Conservation (phyloP, 306 rosid species). For the Prunus mira region DNA sequence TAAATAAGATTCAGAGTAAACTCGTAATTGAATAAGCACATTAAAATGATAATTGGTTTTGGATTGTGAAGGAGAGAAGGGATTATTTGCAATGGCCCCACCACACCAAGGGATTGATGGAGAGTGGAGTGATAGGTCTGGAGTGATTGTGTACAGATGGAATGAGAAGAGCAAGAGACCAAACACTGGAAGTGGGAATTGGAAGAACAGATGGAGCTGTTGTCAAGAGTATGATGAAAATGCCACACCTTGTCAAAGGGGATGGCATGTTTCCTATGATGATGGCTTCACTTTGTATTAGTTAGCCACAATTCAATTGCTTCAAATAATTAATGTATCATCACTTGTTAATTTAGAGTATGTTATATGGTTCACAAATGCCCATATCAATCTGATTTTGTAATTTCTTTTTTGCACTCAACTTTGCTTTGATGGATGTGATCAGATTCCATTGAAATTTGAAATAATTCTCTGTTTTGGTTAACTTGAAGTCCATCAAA, state of each 20-base stretch:
- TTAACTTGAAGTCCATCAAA: too few relatives aligned
- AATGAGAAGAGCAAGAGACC: conserved; percentile 63
- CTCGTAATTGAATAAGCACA: too few relatives aligned
- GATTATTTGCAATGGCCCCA: conserved; percentile 59
- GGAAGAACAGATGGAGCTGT: conserved; percentile 81
- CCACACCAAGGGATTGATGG: conserved; percentile 94
- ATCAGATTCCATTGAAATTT: too few relatives aligned
- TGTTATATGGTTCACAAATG: neutral
- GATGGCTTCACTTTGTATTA: conserved; percentile 68
- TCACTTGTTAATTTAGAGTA: neutral
- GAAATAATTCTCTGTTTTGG: too few relatives aligned
- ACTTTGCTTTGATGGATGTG: neutral
- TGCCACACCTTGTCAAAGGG: conserved; percentile 62
- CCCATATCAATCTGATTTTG: neutral
- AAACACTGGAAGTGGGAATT: conserved; percentile 58
- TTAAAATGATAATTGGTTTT: neutral
- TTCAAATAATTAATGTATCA: neutral
- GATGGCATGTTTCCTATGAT: conserved; percentile 70
- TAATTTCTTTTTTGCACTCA: neutral
- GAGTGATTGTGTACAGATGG: conserved; percentile 79
- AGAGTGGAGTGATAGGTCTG: conserved; percentile 73
- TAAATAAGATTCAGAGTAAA: too few relatives aligned
- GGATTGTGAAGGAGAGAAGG: conserved; percentile 51
- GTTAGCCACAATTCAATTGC: neutral
- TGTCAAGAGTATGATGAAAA: conserved; percentile 66